Evolutionary conservation across 106 monocot species (phyloP), one percentile per base, ranked within the genome.

Genomic region (Xerophyta viscosa): DNA sequence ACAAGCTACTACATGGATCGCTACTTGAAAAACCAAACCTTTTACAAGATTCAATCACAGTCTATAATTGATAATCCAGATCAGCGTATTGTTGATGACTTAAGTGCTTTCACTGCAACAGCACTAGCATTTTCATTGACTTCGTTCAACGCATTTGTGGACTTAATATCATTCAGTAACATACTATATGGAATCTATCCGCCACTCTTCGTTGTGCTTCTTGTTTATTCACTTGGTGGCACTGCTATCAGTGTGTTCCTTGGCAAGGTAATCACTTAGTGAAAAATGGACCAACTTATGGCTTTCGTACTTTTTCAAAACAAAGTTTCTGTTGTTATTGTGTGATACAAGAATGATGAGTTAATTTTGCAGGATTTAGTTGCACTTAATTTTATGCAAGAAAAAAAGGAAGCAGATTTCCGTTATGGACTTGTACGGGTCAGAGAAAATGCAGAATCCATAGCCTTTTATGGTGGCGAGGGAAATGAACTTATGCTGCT

Each of bases 371-470:
- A 94, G 94, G 83, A 70, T 46, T 74, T 94, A 46, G 94, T 94
- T 41, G 76, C 54, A 51, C 62, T 94, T 60, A 94, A 94, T 58
- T 94, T 94, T 57, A 81, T 94, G 94, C 94, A 94, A 94, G 94
- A 94, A 70, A 94, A 94, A 54, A 94, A 94, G 77, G 88, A 94
- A 78, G 94, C 94, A 60, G 94, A 94, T 81, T 94, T 94, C 58
- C 88, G 94, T 53, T 94, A 84, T 70, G 88, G 84, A 36, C 77
- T 94, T 61, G 94, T 87, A 13, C 77, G 88, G 21, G 75, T 94
- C 28, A 67, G 94, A 72, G 94, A 94, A 88, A 94, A 94, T 88
- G 88, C 94, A 11, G 94, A 94, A 62, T 94, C 94, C 54, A 94
- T 94, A 70, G 94, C 94, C 29, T 94, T 94, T 64, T 94, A 94